Conservation (phyloP, 202 grass and related monocot genomes). For the Schoenoplectus triqueter region DNA sequence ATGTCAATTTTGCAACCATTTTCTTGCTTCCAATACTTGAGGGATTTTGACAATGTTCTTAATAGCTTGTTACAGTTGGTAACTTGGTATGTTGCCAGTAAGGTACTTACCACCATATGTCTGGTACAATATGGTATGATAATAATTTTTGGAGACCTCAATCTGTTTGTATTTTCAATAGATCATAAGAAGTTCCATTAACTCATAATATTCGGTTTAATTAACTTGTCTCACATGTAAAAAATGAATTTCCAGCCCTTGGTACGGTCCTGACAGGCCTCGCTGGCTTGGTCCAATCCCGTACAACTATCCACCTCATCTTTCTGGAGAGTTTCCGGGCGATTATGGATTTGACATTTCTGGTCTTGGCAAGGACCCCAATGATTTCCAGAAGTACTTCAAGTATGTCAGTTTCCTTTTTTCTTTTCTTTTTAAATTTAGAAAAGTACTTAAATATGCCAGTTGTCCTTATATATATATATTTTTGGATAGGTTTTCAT, state of each 20-base stretch:
- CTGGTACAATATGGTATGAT: no score
- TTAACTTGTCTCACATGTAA: neutral
- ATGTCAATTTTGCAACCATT: no score
- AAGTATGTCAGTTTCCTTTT: constrained; percentile 58
- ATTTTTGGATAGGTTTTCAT: neutral
- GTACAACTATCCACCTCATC: constrained; percentile 73
- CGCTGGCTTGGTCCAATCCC: constrained; percentile 81
- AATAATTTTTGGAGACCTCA: neutral
- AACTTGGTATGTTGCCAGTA: neutral
- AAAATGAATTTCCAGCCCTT: constrained; percentile 47
- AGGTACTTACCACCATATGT: neutral
- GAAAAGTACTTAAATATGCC: no score
- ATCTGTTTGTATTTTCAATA: neutral
- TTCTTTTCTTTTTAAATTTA: constrained; percentile 17
- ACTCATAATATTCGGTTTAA: neutral
- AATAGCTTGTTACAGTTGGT: no score
- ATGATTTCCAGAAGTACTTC: constrained; percentile 83
- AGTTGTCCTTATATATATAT: no score
- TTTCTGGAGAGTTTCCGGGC: constrained; percentile 75
- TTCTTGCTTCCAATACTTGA: no score
- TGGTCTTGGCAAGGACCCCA: constrained; percentile 83
- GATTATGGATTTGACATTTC: constrained; percentile 92
- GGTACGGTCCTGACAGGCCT: constrained; percentile 83
- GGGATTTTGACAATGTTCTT: no score
- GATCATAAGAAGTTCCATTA: neutral